Evolutionary conservation across 371 early-diverging fungal genomes (phyloP).

Genomic region (Capniomyces stellatus): DNA sequence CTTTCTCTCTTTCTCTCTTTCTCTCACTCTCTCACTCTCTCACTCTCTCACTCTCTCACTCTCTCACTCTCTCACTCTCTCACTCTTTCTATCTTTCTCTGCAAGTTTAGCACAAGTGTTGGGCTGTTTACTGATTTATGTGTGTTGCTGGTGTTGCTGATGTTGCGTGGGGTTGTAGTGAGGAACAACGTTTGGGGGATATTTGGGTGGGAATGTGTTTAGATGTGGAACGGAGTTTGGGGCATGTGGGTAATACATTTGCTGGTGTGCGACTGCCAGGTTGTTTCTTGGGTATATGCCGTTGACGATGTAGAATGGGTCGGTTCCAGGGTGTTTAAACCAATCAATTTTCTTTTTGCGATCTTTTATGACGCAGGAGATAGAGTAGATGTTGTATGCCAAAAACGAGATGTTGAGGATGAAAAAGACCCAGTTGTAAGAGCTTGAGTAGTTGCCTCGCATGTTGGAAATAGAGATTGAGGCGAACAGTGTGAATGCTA

Average conservation of each 20-base stretch:
- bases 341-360: neutral
- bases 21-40: too few species aligned
- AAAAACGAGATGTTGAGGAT: neutral
- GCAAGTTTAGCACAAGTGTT: too few species aligned
- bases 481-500: neutral
- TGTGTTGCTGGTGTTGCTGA: too few species aligned
- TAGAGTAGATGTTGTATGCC: neutral
- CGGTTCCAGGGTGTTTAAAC: constrained; percentile 4
- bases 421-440: neutral
- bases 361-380: neutral
- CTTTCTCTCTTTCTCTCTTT: too few species aligned
- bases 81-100: too few species aligned
- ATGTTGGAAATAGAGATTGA: neutral
- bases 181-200: too few species aligned
- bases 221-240: too few species aligned
- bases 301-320: constrained; percentile 1
- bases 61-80: too few species aligned
- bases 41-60: too few species aligned
- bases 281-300: constrained; percentile 3
- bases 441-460: neutral
- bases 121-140: too few species aligned
- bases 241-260: neutral
- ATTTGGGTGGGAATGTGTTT: too few species aligned
- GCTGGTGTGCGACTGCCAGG: neutral
- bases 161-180: too few species aligned